Percentiles rank a stretch among this genome's conserved stretches.
Evolutionary conservation across 495 filamentous ascomycete genomes (phyloP).

Genomic region (Parmelia sp.): DNA sequence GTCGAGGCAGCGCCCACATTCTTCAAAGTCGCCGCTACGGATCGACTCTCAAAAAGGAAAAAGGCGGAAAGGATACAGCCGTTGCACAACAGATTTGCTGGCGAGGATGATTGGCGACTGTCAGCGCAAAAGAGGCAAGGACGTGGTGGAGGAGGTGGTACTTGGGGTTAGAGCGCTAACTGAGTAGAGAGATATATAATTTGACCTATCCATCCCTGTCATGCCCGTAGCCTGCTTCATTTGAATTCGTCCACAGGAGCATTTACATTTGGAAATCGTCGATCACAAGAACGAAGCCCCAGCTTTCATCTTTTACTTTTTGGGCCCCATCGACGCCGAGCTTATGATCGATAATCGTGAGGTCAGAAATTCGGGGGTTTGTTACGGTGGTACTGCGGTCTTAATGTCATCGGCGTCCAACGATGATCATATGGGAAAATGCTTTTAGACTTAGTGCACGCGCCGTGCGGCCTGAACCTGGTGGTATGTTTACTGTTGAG

Average conservation of each 20-base stretch:
- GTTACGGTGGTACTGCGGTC: too few species aligned
- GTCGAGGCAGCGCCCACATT: constrained; percentile 94
- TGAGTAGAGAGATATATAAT: neutral
- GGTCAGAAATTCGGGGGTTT: neutral
- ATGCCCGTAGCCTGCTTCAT: neutral
- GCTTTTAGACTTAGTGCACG: neutral
- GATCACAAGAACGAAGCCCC: neutral
- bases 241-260: neutral
- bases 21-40: constrained; percentile 93
- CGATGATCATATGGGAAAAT: neutral
- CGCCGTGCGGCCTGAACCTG: too few species aligned
- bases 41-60: constrained; percentile 82
- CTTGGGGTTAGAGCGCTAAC: constrained; percentile 60
- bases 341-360: too few species aligned
- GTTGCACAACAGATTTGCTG: constrained; percentile 83
- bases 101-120: constrained; percentile 90
- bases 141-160: constrained; percentile 84
- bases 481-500: too few species aligned
- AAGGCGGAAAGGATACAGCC: constrained; percentile 92
- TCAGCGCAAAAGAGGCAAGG: constrained; percentile 83
- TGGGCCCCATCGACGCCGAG: neutral
- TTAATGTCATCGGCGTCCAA: neutral
- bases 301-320: neutral
- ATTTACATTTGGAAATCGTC: neutral
- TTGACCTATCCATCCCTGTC: neutral